Evolutionary conservation across 2,329 filamentous ascomycete species (phyloP).

Genomic region (Ceratocystis lukuohia): DNA sequence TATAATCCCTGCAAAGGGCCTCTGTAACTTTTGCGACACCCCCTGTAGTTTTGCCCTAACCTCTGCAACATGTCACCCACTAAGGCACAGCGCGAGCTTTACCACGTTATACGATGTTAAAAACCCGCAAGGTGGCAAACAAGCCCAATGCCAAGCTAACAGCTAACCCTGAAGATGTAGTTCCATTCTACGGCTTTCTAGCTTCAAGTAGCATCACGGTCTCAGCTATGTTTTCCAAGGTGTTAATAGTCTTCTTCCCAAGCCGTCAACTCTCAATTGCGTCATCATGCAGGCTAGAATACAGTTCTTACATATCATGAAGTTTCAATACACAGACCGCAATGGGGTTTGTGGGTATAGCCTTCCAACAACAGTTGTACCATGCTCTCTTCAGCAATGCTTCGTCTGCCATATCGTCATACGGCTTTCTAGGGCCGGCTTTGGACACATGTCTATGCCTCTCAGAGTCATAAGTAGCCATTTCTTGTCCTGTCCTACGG

Average conservation of each 20-base stretch:
- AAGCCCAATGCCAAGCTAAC: neutral
- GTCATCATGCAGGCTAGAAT: constrained; percentile 1
- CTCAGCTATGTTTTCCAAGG: neutral
- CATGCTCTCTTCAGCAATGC: neutral
- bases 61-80: neutral
- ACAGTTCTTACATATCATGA: neutral
- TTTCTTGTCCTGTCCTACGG: neutral
- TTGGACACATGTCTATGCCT: neutral
- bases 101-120: neutral
- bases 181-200: neutral
- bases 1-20: neutral
- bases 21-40: constrained; percentile 1
- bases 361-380: neutral
- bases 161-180: no score
- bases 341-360: neutral
- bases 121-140: neutral
- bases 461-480: neutral
- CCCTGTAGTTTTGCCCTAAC: neutral
- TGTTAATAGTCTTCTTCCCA: no score
- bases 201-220: neutral
- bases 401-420: neutral
- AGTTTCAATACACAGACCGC: constrained; percentile 4
- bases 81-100: neutral
- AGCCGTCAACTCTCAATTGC: neutral
- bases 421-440: neutral